Conservation (phyloP, 768 basidiomycete species). For the Podaxis rugospora region DNA sequence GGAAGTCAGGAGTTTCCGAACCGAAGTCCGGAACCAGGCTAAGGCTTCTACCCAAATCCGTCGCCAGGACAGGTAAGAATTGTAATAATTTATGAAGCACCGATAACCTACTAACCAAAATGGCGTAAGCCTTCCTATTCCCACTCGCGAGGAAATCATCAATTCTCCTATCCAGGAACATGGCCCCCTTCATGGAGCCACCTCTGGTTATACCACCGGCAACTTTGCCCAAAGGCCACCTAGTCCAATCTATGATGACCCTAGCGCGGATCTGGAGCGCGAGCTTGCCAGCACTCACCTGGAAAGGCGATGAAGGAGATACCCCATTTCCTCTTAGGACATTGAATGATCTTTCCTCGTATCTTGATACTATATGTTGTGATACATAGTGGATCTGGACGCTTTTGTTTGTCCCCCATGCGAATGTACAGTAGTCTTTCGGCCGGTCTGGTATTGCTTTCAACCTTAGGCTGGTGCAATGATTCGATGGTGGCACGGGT, state of each 20-base stretch:
- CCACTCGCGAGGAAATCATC: conserved; percentile 76
- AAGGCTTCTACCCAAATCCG: conserved; percentile 68
- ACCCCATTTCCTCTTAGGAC: background rate
- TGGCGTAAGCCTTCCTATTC: conserved; percentile 63
- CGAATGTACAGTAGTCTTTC: background rate
- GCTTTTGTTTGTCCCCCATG: background rate
- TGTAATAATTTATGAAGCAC: background rate
- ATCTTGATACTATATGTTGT: background rate
- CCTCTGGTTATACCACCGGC: conserved; percentile 59
- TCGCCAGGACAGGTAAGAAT: conserved; percentile 66
- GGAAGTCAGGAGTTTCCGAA: conserved; percentile 86
- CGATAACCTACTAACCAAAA: conserved; percentile 1
- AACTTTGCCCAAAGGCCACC: conserved; percentile 37
- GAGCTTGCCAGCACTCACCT: conserved; percentile 77
- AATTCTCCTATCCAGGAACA: conserved; percentile 71
- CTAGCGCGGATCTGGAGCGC: conserved; percentile 79
- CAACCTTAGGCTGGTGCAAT: too few relatives aligned
- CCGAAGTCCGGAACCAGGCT: conserved; percentile 84
- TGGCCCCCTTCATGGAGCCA: conserved; percentile 56
- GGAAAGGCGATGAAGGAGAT: conserved; percentile 24
- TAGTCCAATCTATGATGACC: conserved; percentile 81
- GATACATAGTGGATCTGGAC: background rate
- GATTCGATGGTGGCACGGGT: too few relatives aligned
- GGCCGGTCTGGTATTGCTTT: background rate
- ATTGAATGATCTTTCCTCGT: background rate